Base-by-base conservation (phyloP, 148 eudicot genomes). In the Persicaria maculosa region DNA sequence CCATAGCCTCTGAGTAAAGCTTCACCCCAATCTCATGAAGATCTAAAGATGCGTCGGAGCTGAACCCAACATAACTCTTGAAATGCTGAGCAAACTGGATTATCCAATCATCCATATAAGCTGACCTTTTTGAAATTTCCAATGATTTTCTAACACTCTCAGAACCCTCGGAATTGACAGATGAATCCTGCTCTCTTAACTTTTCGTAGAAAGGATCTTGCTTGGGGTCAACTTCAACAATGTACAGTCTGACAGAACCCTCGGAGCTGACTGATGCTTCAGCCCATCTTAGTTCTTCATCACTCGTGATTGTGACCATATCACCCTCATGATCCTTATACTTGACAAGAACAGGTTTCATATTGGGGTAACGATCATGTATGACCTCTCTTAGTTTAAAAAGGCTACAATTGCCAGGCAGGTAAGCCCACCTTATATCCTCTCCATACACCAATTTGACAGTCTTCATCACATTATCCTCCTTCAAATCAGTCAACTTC, bases 321-420 rank as follows among this genome's bases (percentile, higher is more conserved):
- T 95, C 99, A 5, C 97, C 99, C 77, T 95, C 99, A 22, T 88
- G 82, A 78, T 92, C 99, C 80, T 83, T 89, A 79, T 92, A 95
- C 80, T 92, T 92, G 73, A 95, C 77, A 53, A 92, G 89, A 79
- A 88, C 81, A 9, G 97, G 90, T 74, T 82, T 84, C 43, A 82
- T 76, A 43, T 76, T 80, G 11, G 94, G 94, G 77, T 89, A 95
- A 6, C 97, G 89, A 47, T 89, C 94, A 44, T 74, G 54, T 77
- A 95, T 82, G 65, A 84, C 83, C 79, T 92, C 89, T 81, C 99
- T 87, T 47, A 95, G 64, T 74, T 75, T 82, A 76, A 88, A 80
- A 71, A 95, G 75, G 76, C 84, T 81, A 77, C 94, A 90, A 76
- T 85, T 83, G 47, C 78, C 57, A 79, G 97, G 99, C 69, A 92